Evolutionary conservation across 441 rosid species (phyloP).

Genomic region (Pelargonium fulgidum): DNA sequence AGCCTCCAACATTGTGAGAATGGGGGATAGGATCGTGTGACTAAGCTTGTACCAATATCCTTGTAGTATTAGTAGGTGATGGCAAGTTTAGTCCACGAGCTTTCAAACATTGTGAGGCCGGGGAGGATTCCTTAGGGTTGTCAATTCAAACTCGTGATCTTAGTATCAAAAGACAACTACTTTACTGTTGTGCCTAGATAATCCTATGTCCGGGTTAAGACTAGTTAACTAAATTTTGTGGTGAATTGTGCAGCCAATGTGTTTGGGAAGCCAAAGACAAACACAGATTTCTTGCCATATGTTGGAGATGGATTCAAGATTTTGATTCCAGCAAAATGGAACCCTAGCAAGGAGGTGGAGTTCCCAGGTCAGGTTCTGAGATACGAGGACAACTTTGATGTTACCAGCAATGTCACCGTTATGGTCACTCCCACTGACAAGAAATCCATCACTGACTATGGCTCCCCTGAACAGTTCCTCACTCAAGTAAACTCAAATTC

Average conservation of each 20-base stretch:
- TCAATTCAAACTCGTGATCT: neutral
- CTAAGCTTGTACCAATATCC: too few species aligned
- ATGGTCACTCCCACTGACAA: constrained; percentile 79
- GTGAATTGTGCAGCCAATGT: constrained; percentile 62
- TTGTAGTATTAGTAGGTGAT: too few species aligned
- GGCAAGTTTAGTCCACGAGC: too few species aligned
- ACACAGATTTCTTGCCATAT: constrained; percentile 74
- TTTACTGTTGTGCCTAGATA: too few species aligned
- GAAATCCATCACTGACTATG: constrained; percentile 82
- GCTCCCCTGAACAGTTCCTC: constrained; percentile 81
- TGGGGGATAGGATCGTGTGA: too few species aligned
- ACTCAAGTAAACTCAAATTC: constrained; percentile 34
- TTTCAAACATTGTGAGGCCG: too few species aligned
- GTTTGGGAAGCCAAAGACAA: constrained; percentile 83
- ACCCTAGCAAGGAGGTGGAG: constrained; percentile 85
- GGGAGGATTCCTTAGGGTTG: too few species aligned
- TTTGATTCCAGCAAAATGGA: constrained; percentile 85
- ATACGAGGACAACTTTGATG: constrained; percentile 87
- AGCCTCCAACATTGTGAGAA: too few species aligned
- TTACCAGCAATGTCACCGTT: constrained; percentile 59
- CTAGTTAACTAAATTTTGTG: neutral
- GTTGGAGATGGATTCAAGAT: constrained; percentile 75
- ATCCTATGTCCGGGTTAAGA: too few species aligned
- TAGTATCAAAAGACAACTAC: neutral
- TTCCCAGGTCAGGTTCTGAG: constrained; percentile 89